Base-by-base conservation (phyloP, 2,329 filamentous ascomycete genomes). In the Aspergillus unguis region DNA sequence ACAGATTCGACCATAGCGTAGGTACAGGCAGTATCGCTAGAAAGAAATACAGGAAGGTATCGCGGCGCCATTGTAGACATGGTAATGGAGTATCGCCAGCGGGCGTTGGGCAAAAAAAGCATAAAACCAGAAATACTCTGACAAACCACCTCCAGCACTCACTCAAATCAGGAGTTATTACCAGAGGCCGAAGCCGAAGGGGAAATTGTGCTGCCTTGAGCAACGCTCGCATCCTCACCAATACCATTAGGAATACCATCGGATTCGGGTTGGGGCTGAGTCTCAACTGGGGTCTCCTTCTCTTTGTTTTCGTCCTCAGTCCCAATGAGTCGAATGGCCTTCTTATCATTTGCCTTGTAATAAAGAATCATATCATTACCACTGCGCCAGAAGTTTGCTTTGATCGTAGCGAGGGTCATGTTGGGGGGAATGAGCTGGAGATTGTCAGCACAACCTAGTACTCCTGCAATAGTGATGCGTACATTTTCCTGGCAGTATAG, bases 401-500 rank as follows among this genome's bases (percentile, higher is more conserved):
- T 86, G 40, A 99, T 85, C 0, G 92, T 96, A 4, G 91, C 90
- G n/a, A 99, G 82, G 33, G 88, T 97, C 87, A 96, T 96, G 31
- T 86, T 87, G 5, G 86, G 84, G 2, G 87, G 83, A 27, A 97
- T 63, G 44, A 62, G 52, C 72, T 74, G 36, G 44, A 45, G 17
- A 27, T 41, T 54, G 57, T 53, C 52, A 53, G 37, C 8, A 38
- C 17, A 17, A 1, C 17, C 17, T 17, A 31, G 4, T 4, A 26
- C 11, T 29, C 6, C 7, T 37, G 11, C 25, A 26, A 32, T 10
- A 23, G 26, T 10, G 23, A 31, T 31, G 17, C 84, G 67, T 74
- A 94, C 91, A 80, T 91, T 88, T 50, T 92, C 88, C 67, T 96
- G 92, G 72, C 94, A 97, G 70, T 95, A 95, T 45, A 99, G 76